Evolutionary conservation across 2,329 filamentous ascomycete species (phyloP).

Genomic region (Fusarium incarnatum): DNA sequence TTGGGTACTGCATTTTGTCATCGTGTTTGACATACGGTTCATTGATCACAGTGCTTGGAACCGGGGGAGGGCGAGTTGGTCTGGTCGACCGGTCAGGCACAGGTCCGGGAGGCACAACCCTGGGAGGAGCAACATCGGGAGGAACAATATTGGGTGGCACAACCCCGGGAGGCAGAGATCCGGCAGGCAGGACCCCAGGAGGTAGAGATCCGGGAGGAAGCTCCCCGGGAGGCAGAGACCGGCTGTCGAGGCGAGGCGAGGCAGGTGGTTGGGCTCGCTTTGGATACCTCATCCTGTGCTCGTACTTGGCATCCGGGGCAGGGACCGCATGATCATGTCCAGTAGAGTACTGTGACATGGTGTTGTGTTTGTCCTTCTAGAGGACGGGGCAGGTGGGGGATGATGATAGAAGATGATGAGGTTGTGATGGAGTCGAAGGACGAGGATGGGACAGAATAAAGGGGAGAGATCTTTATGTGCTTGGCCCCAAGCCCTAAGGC

Average conservation of each 20-base stretch:
- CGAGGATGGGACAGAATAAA: neutral
- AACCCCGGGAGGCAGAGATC: neutral
- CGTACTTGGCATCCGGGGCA: neutral
- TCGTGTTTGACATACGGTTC: neutral
- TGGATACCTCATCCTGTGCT: neutral
- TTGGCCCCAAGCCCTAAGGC: neutral
- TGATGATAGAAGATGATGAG: neutral
- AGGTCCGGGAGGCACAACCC: no score
- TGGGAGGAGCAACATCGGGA: no score
- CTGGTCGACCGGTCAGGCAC: no score
- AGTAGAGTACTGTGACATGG: neutral
- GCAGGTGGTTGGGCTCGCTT: neutral
- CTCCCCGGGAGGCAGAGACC: neutral
- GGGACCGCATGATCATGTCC: neutral
- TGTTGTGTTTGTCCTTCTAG: neutral
- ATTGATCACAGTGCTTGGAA: neutral
- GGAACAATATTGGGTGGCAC: no score
- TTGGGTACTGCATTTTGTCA: neutral
- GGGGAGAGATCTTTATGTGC: neutral
- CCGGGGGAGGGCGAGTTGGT: no score
- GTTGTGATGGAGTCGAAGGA: neutral
- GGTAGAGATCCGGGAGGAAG: neutral
- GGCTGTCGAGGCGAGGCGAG: neutral
- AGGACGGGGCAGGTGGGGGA: neutral
- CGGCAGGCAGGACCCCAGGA: neutral